phyloP scores from a whole-genome alignment of 371 early-diverging fungal genomes.

The Coemansia sp. region DNA sequence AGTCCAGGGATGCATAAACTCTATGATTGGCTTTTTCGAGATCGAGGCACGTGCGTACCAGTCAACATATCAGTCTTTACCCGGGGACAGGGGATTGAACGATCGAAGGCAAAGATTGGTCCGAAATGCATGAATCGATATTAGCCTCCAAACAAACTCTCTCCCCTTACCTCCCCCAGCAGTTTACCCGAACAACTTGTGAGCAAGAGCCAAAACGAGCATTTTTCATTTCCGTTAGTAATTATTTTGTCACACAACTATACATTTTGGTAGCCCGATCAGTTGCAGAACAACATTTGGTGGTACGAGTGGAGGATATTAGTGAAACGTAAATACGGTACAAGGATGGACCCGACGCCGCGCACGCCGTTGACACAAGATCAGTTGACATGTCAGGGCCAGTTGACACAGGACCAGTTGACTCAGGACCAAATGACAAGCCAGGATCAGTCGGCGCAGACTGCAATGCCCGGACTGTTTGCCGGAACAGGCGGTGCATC shows the following conservation, averaged over 20 bases:
- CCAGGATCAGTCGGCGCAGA: neutral
- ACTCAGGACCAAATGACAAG: neutral
- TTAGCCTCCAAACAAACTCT: slow-evolving; percentile 2
- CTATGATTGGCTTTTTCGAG: too few species aligned
- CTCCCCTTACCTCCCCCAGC: neutral
- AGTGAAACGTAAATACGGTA: neutral
- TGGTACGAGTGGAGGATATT: neutral
- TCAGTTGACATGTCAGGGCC: neutral
- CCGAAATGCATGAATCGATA: neutral
- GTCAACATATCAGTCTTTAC: neutral
- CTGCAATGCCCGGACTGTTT: neutral
- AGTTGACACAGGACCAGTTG: neutral
- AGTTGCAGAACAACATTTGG: neutral
- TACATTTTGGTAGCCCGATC: neutral
- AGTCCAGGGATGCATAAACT: neutral
- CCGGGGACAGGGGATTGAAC: neutral
- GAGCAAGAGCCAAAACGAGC: neutral
- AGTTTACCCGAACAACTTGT: neutral
- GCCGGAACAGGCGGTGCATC: neutral
- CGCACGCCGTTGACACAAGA: slow-evolving; percentile 2
- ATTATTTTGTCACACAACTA: neutral
- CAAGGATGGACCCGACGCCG: neutral
- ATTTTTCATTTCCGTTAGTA: neutral
- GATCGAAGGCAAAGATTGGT: neutral
- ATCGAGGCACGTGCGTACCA: too few species aligned